Conservation (phyloP, 2,329 filamentous ascomycete species). For the Fusarium annulatum region DNA sequence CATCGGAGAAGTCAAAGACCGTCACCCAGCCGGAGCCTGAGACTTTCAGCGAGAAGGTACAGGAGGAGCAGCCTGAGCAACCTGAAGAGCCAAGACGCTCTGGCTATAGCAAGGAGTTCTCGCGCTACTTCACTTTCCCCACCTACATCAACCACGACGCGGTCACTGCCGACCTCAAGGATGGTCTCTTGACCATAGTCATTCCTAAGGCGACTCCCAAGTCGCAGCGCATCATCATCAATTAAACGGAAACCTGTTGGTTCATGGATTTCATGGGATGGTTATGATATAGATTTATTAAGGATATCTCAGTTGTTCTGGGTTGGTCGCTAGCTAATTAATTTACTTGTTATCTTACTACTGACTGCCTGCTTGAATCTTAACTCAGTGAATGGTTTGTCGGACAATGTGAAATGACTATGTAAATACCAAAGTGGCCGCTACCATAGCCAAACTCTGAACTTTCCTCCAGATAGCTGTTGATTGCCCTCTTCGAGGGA, state of each 20-base stretch:
- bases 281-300: not conserved
- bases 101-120: conserved; percentile 63
- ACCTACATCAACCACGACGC: conserved; percentile 67
- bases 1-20: conserved; percentile 13
- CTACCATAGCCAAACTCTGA: no score
- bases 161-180: conserved; percentile 61
- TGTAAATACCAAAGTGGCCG: no score
- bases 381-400: not conserved
- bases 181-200: conserved; percentile 1
- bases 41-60: not conserved
- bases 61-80: conserved; percentile 45
- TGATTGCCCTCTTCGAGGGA: no score
- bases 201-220: not conserved
- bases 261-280: not conserved
- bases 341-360: not conserved
- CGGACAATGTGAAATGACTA: no score
- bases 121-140: conserved; percentile 73
- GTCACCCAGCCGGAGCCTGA: not conserved
- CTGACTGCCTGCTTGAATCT: not conserved
- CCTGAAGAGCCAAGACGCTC: conserved; percentile 50
- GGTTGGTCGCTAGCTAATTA: not conserved
- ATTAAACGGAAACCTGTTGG: not conserved
- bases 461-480: no score
- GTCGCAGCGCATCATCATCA: not conserved
- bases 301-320: not conserved